These are phyloP conservation scores for Solanum habrochaites DNA, from an alignment of 257 asterid genomes.

Conservation along the genomic window DNA sequence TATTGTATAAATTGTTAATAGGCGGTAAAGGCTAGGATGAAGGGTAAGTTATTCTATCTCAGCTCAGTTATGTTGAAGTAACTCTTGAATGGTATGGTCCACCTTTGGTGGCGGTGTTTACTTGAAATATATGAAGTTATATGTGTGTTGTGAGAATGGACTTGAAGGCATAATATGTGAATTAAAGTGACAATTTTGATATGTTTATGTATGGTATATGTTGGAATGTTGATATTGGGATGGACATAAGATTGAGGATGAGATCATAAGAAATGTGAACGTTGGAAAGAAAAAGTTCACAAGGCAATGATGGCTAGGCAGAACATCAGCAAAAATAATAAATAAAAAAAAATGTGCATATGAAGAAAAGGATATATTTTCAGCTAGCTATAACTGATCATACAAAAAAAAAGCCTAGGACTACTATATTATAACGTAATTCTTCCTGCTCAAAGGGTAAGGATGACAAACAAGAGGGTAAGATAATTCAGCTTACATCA, in stretches of 20 bases:
- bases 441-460: background rate
- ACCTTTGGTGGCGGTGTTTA: too few species aligned
- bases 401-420: background rate
- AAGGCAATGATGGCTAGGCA: background rate
- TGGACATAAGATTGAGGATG: background rate
- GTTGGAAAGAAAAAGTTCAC: background rate
- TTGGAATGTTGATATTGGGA: background rate
- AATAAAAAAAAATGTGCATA: background rate
- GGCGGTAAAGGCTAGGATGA: too few species aligned
- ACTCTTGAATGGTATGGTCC: too few species aligned
- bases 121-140: too few species aligned
- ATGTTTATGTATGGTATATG: too few species aligned
- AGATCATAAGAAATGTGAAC: background rate
- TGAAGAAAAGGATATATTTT: background rate
- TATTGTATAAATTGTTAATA: too few species aligned
- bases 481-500: background rate
- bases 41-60: too few species aligned
- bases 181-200: too few species aligned
- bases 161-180: too few species aligned
- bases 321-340: background rate
- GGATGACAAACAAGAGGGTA: background rate
- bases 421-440: background rate
- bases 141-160: too few species aligned
- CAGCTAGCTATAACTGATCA: background rate
- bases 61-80: too few species aligned